These are phyloP conservation scores for Pichia sp. DNA, from an alignment of 1,139 yeast species.

Conservation along the genomic window DNA sequence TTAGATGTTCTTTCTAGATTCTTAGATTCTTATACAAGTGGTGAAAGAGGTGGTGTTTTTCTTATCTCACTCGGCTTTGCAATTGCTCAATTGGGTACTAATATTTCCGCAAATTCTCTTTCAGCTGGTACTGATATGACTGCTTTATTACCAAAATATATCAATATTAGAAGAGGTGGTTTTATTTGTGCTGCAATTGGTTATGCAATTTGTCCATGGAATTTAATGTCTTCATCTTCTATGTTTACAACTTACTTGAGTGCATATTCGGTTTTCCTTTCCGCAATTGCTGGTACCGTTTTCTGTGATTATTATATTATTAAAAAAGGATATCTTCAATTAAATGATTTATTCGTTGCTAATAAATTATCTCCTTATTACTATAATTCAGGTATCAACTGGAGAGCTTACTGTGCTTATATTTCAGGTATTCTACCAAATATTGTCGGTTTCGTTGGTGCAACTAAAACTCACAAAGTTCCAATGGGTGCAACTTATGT, in stretches of 20 bases:
- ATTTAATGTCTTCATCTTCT: conserved; percentile 62
- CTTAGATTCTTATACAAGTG: conserved; percentile 52
- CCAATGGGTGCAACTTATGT: conserved; percentile 73
- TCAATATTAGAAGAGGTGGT: conserved; percentile 79
- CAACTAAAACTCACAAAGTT: conserved; percentile 39
- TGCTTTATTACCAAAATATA: conserved; percentile 71
- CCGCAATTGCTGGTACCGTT: conserved; percentile 81
- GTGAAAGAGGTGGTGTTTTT: conserved; percentile 84
- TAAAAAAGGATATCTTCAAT: conserved; percentile 61
- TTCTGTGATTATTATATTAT: conserved; percentile 71
- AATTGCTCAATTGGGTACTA: conserved; percentile 83
- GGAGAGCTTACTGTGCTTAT: conserved; percentile 65
- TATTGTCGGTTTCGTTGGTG: conserved; percentile 85
- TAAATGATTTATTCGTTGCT: conserved; percentile 57
- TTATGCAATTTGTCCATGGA: conserved; percentile 83
- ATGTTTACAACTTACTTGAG: conserved; percentile 78
- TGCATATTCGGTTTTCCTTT: conserved; percentile 80
- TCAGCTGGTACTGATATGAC: conserved; percentile 90
- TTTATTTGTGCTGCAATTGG: conserved; percentile 76
- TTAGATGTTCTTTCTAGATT: conserved; percentile 65
- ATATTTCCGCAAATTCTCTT: conserved; percentile 81
- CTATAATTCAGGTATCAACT: conserved; percentile 60
- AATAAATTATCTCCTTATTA: conserved; percentile 46
- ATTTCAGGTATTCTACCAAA: conserved; percentile 73
- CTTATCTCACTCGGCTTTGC: conserved; percentile 72